Evolutionary conservation across 2,329 filamentous ascomycete species (phyloP).

Genomic region (Colletotrichum melonis): DNA sequence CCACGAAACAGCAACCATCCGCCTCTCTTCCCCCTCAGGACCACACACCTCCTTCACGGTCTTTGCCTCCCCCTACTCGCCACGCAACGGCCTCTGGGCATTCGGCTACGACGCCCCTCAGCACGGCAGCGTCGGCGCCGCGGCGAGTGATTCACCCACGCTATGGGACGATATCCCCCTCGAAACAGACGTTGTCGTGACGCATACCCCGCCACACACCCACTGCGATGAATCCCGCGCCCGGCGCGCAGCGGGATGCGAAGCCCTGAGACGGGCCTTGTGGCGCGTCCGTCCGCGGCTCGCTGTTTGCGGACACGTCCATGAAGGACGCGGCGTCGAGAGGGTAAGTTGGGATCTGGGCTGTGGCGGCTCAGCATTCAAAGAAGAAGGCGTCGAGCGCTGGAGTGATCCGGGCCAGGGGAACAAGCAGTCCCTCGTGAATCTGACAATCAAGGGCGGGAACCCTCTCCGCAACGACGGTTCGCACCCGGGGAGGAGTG

Average conservation of each 20-base stretch:
- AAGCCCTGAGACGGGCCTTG: slow-evolving; percentile 66
- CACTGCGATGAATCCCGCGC: slow-evolving; percentile 65
- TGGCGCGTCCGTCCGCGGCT: slow-evolving; percentile 72
- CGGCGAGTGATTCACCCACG: slow-evolving; percentile 39
- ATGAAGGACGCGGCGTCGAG: slow-evolving; percentile 73
- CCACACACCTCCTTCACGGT: slow-evolving; percentile 72
- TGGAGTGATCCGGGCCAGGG: slow-evolving; percentile 72
- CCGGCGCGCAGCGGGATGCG: slow-evolving; percentile 65
- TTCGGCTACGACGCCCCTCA: slow-evolving; percentile 67
- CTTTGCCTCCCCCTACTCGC: slow-evolving; percentile 79
- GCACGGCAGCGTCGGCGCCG: slow-evolving; percentile 32
- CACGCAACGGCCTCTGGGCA: slow-evolving; percentile 68
- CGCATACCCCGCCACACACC: slow-evolving; percentile 73
- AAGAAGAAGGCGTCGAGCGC: slow-evolving; percentile 53
- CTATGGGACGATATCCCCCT: slow-evolving; percentile 73
- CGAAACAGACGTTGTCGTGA: slow-evolving; percentile 74
- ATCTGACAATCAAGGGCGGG: slow-evolving; percentile 63
- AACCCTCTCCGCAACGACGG: slow-evolving; percentile 60
- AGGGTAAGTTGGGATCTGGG: slow-evolving; percentile 70
- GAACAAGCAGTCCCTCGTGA: slow-evolving; percentile 71
- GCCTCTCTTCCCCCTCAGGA: slow-evolving; percentile 63
- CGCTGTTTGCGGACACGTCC: slow-evolving; percentile 78
- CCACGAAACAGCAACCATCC: slow-evolving; percentile 66
- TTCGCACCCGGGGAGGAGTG: slow-evolving; percentile 18
- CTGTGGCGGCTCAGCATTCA: slow-evolving; percentile 51